These are phyloP conservation scores for Fusarium citri DNA, from an alignment of 2,329 filamentous ascomycete species.

Conservation along the genomic window DNA sequence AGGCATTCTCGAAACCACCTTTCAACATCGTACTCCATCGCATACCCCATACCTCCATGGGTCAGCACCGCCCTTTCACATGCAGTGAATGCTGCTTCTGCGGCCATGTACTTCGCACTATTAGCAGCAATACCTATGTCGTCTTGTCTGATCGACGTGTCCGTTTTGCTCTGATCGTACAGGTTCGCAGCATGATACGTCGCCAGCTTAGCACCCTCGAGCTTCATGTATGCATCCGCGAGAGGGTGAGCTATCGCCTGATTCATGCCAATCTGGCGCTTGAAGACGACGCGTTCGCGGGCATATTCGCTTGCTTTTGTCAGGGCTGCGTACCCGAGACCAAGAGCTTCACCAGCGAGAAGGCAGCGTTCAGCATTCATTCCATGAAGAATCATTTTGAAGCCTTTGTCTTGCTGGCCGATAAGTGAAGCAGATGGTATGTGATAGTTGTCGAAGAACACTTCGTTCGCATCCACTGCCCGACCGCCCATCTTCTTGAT, in stretches of 20 bases:
- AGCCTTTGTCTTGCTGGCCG: slow-evolving; percentile 79
- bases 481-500: slow-evolving; percentile 90
- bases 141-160: slow-evolving; percentile 63
- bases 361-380: slow-evolving; percentile 85
- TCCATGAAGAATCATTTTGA: slow-evolving; percentile 81
- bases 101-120: slow-evolving; percentile 77
- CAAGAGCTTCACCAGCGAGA: slow-evolving; percentile 81
- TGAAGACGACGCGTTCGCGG: slow-evolving; percentile 72
- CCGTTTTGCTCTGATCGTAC: slow-evolving; percentile 66
- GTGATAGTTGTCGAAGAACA: slow-evolving; percentile 85
- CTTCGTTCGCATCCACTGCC: slow-evolving; percentile 85
- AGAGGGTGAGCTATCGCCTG: slow-evolving; percentile 74
- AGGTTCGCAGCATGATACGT: slow-evolving; percentile 73
- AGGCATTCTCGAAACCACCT: slow-evolving; percentile 73
- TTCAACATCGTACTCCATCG: slow-evolving; percentile 73
- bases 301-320: slow-evolving; percentile 74
- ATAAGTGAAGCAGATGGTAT: slow-evolving; percentile 74
- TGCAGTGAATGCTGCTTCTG: slow-evolving; percentile 71
- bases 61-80: slow-evolving; percentile 71
- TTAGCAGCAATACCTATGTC: slow-evolving; percentile 74
- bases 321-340: slow-evolving; percentile 79
- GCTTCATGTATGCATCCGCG: slow-evolving; percentile 72
- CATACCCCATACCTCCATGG: slow-evolving; percentile 74
- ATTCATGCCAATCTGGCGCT: slow-evolving; percentile 73
- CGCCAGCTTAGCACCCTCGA: slow-evolving; percentile 73